Evolutionary conservation across 208 protist species (phyloP), one percentile per base, ranked within the genome.

Genomic region (Angomonas ambiguus): DNA sequence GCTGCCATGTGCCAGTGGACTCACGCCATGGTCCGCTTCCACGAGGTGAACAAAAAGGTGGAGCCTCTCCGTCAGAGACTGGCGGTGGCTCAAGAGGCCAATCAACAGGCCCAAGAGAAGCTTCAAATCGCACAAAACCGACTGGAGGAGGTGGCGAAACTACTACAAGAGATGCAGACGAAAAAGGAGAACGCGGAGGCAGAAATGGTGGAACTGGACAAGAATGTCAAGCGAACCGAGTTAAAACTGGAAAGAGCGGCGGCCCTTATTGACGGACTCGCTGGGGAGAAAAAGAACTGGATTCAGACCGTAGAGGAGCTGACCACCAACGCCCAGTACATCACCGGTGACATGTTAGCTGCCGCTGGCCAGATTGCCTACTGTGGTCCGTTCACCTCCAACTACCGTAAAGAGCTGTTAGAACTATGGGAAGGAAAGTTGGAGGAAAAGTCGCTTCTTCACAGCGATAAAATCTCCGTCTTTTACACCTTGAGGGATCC

Each of bases 1-100:
- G 97, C 96, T 8, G 96, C 97, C 16, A 98, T 99, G 87, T 99
- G 97, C 67, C 87, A 97, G 74, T 99, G 98, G 97, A 98, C 97
- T 6, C 88, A 97, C 61, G 97, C 98, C 30, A 99, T 99, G 97
- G 86, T 98, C 63, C 97, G 93, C 63, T 99, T 98, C 77, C 90
- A 99, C 74, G 79, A 89, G 71, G 97, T 98, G 30, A 93, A 95
- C 72, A 97, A 97, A 74, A 91, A 93, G 62, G 97, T 99, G 1
- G 85, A 87, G 62, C 97, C 97, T 30, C 93, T 98, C 73, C 83
- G 95, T 8, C 48, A 96, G 74, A 65, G 80, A 8, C 83, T 98
- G 16, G 84, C 78, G 11, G 73, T 95, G 27, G 96, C 97, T 5
- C 81, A 98, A 79, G 83, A 85, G 57, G 88, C 98, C 60, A 96